Conservation (phyloP, 805 yeast genomes). For the Kluyveromyces lactis region DNA sequence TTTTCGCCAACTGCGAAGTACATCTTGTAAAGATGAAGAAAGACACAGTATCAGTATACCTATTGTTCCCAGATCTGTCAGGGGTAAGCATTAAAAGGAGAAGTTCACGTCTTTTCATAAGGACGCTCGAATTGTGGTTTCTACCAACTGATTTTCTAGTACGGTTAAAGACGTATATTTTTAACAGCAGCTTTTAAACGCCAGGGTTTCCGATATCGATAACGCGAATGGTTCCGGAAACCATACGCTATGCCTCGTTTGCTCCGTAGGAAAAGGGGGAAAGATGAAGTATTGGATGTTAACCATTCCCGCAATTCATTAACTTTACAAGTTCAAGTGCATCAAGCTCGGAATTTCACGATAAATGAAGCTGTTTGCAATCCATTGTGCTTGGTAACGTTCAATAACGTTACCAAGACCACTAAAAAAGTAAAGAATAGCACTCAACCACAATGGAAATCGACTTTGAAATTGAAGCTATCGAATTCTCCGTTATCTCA, state of each 20-base stretch:
- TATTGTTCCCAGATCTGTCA: too few relatives aligned
- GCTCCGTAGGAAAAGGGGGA: not conserved
- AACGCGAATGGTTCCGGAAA: too few relatives aligned
- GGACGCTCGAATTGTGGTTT: too few relatives aligned
- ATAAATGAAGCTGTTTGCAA: constrained; percentile 21
- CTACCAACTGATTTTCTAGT: too few relatives aligned
- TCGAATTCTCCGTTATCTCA: constrained; percentile 22
- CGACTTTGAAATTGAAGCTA: constrained; percentile 20
- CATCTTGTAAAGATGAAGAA: too few relatives aligned
- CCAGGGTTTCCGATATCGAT: too few relatives aligned
- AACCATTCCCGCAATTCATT: constrained; percentile 4
- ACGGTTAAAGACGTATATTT: too few relatives aligned
- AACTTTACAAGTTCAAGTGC: constrained; percentile 15
- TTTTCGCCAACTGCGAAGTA: too few relatives aligned
- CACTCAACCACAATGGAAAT: constrained; percentile 19
- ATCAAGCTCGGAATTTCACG: constrained; percentile 19
- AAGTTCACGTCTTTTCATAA: too few relatives aligned
- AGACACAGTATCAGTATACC: too few relatives aligned
- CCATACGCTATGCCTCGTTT: not conserved
- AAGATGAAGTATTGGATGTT: not conserved
- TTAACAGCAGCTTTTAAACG: too few relatives aligned
- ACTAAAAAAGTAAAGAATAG: constrained; percentile 19
- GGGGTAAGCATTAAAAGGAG: too few relatives aligned
- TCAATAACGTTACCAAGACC: constrained; percentile 18
- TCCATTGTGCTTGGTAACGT: constrained; percentile 24